A percentile compares a stretch with the other conserved stretches of the same genome.
phyloP scores from a whole-genome alignment of 495 filamentous ascomycete species.

The Lentithecium fluviatile region DNA sequence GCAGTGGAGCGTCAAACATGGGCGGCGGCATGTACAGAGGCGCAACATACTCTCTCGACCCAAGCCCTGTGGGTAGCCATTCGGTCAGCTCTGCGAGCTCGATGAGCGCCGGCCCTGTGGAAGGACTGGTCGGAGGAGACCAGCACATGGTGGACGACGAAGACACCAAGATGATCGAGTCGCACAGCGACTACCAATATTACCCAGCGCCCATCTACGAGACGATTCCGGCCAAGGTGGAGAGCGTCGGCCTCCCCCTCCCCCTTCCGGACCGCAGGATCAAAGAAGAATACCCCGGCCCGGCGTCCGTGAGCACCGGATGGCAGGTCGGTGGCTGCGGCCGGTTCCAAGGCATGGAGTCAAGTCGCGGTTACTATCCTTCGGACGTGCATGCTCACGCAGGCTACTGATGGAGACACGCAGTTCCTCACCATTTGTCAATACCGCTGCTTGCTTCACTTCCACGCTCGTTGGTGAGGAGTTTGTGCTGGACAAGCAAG shows the following conservation, averaged over 20 bases:
- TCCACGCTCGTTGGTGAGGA: slow-evolving; percentile 7
- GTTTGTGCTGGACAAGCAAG: neutral
- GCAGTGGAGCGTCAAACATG: slow-evolving; percentile 15
- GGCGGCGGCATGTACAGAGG: slow-evolving; percentile 32
- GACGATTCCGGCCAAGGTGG: slow-evolving; percentile 23
- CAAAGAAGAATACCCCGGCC: slow-evolving; percentile 39
- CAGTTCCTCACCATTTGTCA: slow-evolving; percentile 17
- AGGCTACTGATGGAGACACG: slow-evolving; percentile 17
- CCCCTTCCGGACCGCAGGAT: slow-evolving; percentile 31
- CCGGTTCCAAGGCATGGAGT: slow-evolving; percentile 40
- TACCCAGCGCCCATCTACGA: slow-evolving; percentile 41
- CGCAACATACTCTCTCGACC: slow-evolving; percentile 36
- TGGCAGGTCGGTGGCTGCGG: slow-evolving; percentile 38
- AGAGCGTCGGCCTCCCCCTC: slow-evolving; percentile 21
- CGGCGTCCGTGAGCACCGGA: slow-evolving; percentile 24
- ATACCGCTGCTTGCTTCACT: slow-evolving; percentile 17
- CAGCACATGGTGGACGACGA: slow-evolving; percentile 40
- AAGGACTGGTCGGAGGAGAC: slow-evolving; percentile 32
- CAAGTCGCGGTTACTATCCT: slow-evolving; percentile 40
- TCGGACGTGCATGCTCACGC: slow-evolving; percentile 33
- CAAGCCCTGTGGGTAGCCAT: slow-evolving; percentile 35
- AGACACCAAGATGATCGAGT: slow-evolving; percentile 36
- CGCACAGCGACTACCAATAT: slow-evolving; percentile 39
- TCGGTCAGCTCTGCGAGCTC: slow-evolving; percentile 42
- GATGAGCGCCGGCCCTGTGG: slow-evolving; percentile 39